Evolutionary conservation across 495 filamentous ascomycete species (phyloP), one percentile per base, ranked within the genome.

Genomic region (Podospora conica): DNA sequence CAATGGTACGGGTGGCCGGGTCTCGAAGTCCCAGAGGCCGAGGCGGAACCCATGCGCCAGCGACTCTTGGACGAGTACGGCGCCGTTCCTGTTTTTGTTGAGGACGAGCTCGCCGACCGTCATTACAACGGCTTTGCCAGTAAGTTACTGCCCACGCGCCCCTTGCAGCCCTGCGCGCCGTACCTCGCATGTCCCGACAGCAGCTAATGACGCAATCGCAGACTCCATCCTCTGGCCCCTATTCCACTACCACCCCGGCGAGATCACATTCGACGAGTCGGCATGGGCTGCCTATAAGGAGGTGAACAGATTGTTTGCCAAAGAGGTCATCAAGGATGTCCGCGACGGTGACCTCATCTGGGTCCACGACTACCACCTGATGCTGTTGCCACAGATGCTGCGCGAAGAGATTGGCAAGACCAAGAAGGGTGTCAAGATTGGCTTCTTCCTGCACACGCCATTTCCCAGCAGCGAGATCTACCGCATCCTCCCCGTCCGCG

Each of bases 1-100:
- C 88, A 92, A 75, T 98, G 95, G 94, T 97, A 97, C 76, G 94
- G 94, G 65, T 98, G 95, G 95, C 93, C 94, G 9, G 94, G 94
- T 28, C 74, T 97, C 64, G 91, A 97, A 72, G 84, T 93, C 27
- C 90, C 90, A 55, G 89, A 91, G 63, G 82, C 78, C 22, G 91
- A 94, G 70, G 79, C 85, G 9, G 82, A 76, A 25, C 84, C 83
- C 69, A 83, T 94, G 67, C 82, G 85, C 68, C 84, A 88, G 78
- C 84, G 86, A 58, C 78, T 93, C 58, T 87, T 88, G 74, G 86
- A 91, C 4, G 85, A 92, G 66, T 88, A 91, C 69, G 83, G 83
- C 53, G 90, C 90, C 15, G 80, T 90, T 40, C 91, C 91, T 4
- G 87, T 95, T 2, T 93, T 92, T 66, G 81, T 95, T 56, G 86